Percentiles rank a stretch among this genome's conserved stretches.
These are phyloP conservation scores for Kodamaea sp. DNA, from an alignment of 1,139 yeast genomes.

Conservation along the genomic window DNA sequence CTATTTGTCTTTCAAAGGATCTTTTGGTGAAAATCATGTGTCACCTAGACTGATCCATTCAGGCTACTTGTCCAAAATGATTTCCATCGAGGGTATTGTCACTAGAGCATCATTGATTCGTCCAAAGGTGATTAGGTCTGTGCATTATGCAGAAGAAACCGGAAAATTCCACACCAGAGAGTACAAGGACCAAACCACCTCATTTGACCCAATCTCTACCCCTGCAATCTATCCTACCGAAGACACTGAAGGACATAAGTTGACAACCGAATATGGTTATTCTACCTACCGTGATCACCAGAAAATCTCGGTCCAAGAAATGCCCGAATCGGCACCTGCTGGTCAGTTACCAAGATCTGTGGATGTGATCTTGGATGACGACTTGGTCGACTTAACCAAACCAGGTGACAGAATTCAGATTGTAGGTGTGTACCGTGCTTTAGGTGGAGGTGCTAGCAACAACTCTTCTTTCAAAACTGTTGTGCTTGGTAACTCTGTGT, in stretches of 20 bases:
- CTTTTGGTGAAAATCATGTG: slow-evolving; percentile 85
- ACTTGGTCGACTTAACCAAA: slow-evolving; percentile 85
- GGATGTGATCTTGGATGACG: slow-evolving; percentile 90
- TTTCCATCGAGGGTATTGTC: slow-evolving; percentile 93
- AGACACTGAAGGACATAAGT: slow-evolving; percentile 85
- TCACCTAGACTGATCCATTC: slow-evolving; percentile 89
- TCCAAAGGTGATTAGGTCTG: slow-evolving; percentile 89
- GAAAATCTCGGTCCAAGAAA: slow-evolving; percentile 89
- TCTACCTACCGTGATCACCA: slow-evolving; percentile 95
- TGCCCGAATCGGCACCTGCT: slow-evolving; percentile 98
- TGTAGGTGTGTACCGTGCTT: slow-evolving; percentile 90
- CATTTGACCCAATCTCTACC: slow-evolving; percentile 81
- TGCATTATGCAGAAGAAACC: slow-evolving; percentile 88
- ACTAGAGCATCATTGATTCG: slow-evolving; percentile 91
- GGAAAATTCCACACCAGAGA: slow-evolving; percentile 87
- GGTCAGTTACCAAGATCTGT: slow-evolving; percentile 95
- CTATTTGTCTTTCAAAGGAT: slow-evolving; percentile 82
- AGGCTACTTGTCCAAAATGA: slow-evolving; percentile 71
- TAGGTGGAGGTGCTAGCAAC: slow-evolving; percentile 76
- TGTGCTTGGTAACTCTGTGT: slow-evolving; percentile 83
- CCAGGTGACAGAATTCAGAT: slow-evolving; percentile 97
- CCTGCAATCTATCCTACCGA: slow-evolving; percentile 89
- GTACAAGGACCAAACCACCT: slow-evolving; percentile 90
- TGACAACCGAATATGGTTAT: slow-evolving; percentile 90
- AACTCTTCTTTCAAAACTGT: slow-evolving; percentile 76